These are phyloP conservation scores for Bryoerythrophyllum caledonicum DNA, from an alignment of 225 moss, liverwort and hornwort species.

Conservation along the genomic window DNA sequence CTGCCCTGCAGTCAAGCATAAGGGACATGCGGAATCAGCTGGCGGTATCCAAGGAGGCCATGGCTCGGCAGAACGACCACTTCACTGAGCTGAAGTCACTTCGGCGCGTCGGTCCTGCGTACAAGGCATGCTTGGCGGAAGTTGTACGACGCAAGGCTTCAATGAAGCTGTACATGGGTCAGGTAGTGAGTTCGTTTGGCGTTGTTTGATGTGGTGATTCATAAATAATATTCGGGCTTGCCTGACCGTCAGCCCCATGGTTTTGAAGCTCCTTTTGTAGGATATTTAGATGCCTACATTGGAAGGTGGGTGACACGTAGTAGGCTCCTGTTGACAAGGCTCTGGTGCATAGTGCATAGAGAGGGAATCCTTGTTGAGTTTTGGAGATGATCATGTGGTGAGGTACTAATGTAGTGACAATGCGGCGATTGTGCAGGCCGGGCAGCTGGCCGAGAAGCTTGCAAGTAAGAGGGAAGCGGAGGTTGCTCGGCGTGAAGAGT, in stretches of 20 bases:
- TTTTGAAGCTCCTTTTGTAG: not conserved
- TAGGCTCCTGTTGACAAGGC: not conserved
- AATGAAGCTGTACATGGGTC: slow-evolving; percentile 98
- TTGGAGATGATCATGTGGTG: not conserved
- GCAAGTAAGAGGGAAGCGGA: slow-evolving; percentile 94
- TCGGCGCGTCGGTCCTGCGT: slow-evolving; percentile 86
- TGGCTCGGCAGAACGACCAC: slow-evolving; percentile 75
- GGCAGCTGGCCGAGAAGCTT: slow-evolving; percentile 94
- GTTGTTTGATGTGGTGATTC: not conserved
- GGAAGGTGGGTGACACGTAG: not conserved
- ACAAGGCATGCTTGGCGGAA: slow-evolving; percentile 96
- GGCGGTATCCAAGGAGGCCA: slow-evolving; percentile 89
- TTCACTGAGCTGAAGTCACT: slow-evolving; percentile 80
- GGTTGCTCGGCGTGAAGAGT: slow-evolving; percentile 84
- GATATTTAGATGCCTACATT: not conserved
- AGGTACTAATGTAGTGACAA: not conserved
- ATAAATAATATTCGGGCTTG: not conserved
- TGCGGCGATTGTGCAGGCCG: slow-evolving; percentile 52
- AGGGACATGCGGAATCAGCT: slow-evolving; percentile 93
- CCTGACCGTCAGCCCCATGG: not conserved
- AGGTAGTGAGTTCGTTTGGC: slow-evolving; percentile 36
- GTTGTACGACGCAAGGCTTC: slow-evolving; percentile 82
- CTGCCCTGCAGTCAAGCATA: slow-evolving; percentile 86
- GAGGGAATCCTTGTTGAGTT: not conserved
- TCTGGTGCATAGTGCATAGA: not conserved